Evolutionary conservation across 306 rosid species (phyloP).

Genomic region (Lablab purpureus): DNA sequence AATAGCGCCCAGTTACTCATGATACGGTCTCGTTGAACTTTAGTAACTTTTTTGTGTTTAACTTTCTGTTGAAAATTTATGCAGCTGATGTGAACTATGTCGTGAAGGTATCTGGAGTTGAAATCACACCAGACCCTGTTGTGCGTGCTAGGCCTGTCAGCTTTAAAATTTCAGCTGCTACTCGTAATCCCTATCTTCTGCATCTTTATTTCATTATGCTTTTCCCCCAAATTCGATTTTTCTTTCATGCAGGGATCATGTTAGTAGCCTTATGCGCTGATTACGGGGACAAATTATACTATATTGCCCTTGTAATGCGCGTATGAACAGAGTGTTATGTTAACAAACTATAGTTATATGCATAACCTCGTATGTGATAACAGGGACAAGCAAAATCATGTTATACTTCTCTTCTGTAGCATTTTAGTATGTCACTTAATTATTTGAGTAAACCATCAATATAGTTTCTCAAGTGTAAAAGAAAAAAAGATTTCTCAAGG

Average conservation of each 20-base stretch:
- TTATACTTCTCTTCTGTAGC: neutral
- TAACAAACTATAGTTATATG: neutral
- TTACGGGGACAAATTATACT: neutral
- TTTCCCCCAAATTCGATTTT: neutral
- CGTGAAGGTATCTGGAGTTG: neutral
- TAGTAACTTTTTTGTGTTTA: neutral
- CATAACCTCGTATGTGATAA: neutral
- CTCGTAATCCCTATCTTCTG: neutral
- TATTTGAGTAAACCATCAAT: neutral
- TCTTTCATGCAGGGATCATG: neutral
- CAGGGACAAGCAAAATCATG: neutral
- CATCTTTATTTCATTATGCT: neutral
- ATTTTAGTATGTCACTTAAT: neutral
- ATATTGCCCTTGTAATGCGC: neutral
- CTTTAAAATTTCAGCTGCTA: constrained; percentile 11
- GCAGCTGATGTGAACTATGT: neutral
- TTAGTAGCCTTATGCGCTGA: neutral
- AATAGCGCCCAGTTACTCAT: neutral
- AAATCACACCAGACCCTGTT: constrained; percentile 1
- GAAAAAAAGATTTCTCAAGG: no score
- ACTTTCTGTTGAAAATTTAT: neutral
- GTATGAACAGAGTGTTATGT: neutral
- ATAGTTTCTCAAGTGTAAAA: neutral
- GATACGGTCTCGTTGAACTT: neutral
- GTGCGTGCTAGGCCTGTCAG: neutral